These are phyloP conservation scores for Pseudogymnoascus sp. DNA, from an alignment of 2,329 filamentous ascomycete species.

Conservation along the genomic window DNA sequence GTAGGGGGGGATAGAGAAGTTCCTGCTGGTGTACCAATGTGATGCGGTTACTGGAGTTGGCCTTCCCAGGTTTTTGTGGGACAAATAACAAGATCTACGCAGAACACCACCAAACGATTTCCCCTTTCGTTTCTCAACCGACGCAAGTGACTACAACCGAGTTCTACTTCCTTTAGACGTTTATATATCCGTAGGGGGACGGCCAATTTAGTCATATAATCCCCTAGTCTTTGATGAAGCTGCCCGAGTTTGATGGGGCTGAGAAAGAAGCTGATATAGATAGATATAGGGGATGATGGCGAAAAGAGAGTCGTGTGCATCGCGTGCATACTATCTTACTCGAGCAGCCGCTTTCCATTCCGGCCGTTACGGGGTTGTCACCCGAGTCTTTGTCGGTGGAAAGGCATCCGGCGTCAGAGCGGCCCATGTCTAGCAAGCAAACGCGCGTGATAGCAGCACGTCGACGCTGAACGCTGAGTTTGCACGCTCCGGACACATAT, in stretches of 20 bases:
- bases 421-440: neutral
- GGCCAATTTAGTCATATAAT: neutral
- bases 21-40: neutral
- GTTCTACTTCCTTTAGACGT: neutral
- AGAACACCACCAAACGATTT: neutral
- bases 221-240: neutral
- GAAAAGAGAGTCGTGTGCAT: neutral
- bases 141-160: conserved; percentile 2
- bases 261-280: neutral
- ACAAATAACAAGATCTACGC: neutral
- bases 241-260: neutral
- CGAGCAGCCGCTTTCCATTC: neutral
- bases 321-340: neutral
- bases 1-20: neutral
- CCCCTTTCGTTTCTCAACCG: conserved; percentile 2
- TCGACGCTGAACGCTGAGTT: neutral
- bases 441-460: neutral
- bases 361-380: neutral
- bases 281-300: neutral
- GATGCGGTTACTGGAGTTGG: neutral
- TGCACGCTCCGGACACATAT: neutral
- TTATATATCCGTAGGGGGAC: neutral
- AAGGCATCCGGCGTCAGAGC: neutral
- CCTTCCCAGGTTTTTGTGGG: neutral
- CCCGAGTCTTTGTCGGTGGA: neutral